Percentiles rank a stretch among this genome's conserved stretches.
Evolutionary conservation across 2,329 filamentous ascomycete species (phyloP).

Genomic region (Chrysoporthe puriensis): DNA sequence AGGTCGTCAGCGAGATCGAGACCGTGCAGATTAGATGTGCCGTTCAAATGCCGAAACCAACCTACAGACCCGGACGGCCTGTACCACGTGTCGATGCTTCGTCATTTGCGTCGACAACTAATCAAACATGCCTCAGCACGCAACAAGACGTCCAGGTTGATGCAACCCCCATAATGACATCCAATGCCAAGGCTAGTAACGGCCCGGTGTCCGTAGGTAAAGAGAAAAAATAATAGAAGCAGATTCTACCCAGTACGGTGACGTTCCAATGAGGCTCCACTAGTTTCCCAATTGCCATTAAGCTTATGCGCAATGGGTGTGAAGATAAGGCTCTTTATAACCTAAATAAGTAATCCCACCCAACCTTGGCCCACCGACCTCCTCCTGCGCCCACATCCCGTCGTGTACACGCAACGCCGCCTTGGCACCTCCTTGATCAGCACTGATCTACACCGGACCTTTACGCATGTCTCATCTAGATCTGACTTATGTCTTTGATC

Average conservation of each 20-base stretch:
- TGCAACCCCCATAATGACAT: not conserved
- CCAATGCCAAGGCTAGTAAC: too few species aligned
- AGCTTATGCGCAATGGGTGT: not conserved
- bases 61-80: not conserved
- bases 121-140: too few species aligned
- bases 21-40: conserved; percentile 52
- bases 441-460: not conserved
- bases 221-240: not conserved
- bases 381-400: not conserved
- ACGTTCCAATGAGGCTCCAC: too few species aligned
- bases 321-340: not conserved
- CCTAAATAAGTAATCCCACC: not conserved
- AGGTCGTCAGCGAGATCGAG: conserved; percentile 58
- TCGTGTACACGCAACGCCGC: not conserved
- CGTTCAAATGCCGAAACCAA: not conserved
- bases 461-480: not conserved
- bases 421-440: conserved; percentile 12
- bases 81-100: not conserved
- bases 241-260: too few species aligned
- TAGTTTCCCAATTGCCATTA: too few species aligned
- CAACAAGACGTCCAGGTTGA: too few species aligned
- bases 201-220: not conserved
- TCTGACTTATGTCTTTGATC: not conserved
- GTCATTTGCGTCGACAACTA: not conserved
- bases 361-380: not conserved